These are phyloP conservation scores for Irpex sp. DNA, from an alignment of 1,284 basidiomycete genomes.

Conservation along the genomic window DNA sequence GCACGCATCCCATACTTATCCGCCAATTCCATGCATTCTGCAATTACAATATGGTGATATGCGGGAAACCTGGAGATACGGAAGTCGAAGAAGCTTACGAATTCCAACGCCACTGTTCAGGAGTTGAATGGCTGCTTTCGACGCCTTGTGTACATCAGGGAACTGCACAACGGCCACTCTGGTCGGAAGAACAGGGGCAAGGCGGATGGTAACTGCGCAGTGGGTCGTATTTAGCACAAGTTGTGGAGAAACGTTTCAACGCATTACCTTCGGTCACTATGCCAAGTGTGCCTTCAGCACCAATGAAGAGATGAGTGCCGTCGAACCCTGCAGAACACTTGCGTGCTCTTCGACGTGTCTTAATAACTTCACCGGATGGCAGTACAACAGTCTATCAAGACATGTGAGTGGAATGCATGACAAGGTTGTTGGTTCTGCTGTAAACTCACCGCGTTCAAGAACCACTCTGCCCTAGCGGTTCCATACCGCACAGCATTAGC, in stretches of 20 bases:
- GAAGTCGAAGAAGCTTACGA: conserved; percentile 37
- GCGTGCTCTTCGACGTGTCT: conserved; percentile 80
- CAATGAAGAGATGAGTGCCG: conserved; percentile 88
- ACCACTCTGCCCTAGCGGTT: conserved; percentile 45
- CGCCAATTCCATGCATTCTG: conserved; percentile 73
- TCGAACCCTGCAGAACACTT: conserved; percentile 94
- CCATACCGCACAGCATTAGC: conserved; percentile 71
- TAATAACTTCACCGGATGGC: conserved; percentile 90
- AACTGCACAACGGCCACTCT: conserved; percentile 70
- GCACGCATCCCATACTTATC: conserved; percentile 70
- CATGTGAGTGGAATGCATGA: too few relatives aligned
- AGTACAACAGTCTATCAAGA: conserved; percentile 77
- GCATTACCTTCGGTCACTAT: conserved; percentile 82
- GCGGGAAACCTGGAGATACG: not conserved
- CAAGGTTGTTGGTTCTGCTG: not conserved
- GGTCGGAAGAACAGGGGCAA: conserved; percentile 78
- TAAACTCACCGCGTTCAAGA: conserved; percentile 63
- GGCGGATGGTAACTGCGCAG: conserved; percentile 65
- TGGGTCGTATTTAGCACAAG: too few relatives aligned
- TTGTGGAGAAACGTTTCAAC: not conserved
- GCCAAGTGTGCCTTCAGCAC: conserved; percentile 92
- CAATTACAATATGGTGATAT: not conserved
- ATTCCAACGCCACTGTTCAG: conserved; percentile 72
- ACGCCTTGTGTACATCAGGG: conserved; percentile 60
- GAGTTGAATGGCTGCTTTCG: conserved; percentile 72